Percentiles rank a stretch among this genome's conserved stretches.
Evolutionary conservation across 306 rosid genomes (phyloP).

Genomic region (Cicer yamashitae): DNA sequence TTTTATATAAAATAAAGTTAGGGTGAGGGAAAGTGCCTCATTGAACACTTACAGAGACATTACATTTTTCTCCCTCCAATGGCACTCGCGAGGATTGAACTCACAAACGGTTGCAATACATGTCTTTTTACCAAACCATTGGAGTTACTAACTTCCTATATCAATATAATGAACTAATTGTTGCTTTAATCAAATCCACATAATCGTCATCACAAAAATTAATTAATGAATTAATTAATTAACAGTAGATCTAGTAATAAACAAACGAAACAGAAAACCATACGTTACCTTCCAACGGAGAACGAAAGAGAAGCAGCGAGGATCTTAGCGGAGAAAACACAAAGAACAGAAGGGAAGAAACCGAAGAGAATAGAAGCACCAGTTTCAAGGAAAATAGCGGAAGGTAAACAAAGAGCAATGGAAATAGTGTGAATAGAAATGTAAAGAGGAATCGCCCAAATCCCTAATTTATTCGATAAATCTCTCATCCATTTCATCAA

Average conservation of each 20-base stretch:
- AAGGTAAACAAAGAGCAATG: constrained; percentile 82
- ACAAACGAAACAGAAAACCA: background rate
- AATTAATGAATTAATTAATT: no score
- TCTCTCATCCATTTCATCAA: constrained; percentile 48
- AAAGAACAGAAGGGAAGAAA: constrained; percentile 70
- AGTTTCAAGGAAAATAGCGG: constrained; percentile 84
- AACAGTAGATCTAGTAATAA: background rate
- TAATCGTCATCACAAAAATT: no score
- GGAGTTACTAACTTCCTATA: background rate
- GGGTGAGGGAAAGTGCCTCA: no score
- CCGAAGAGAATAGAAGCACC: constrained; percentile 85
- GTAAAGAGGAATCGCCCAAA: constrained; percentile 89
- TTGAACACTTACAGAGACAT: no score
- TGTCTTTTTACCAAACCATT: no score
- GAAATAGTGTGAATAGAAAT: constrained; percentile 72
- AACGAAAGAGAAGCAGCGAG: constrained; percentile 92
- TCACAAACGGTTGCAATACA: no score
- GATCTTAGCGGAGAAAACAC: constrained; percentile 88
- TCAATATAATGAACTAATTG: background rate
- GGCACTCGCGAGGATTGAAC: no score
- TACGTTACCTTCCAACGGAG: constrained; percentile 75
- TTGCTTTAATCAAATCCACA: background rate
- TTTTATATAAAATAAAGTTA: no score
- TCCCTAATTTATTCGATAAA: constrained; percentile 68
- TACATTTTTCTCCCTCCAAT: no score